phyloP scores from a whole-genome alignment of 2,329 filamentous ascomycete species.

The Verticillium zaregamsianum region DNA sequence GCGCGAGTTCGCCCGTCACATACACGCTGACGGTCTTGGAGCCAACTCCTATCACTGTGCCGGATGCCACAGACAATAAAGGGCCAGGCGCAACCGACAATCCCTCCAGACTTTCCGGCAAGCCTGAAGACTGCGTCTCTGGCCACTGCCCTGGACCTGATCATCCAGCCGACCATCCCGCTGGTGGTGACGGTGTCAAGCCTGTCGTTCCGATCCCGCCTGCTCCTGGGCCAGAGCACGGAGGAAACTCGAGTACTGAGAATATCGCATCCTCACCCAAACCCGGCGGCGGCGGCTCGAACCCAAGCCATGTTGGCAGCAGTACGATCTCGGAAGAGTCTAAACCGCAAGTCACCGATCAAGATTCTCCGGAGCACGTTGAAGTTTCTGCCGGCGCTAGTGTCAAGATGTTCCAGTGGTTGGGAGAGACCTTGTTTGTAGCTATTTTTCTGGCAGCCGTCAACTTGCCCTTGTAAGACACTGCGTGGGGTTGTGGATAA shows the following conservation, averaged over 20 bases:
- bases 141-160: not conserved
- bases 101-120: not conserved
- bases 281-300: not conserved
- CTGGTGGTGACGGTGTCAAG: not conserved
- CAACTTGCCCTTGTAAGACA: not conserved
- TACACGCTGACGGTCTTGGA: not conserved
- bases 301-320: not conserved
- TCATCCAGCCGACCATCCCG: not conserved
- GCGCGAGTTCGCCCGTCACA: not conserved
- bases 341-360: not conserved
- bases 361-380: not conserved
- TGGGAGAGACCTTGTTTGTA: not conserved
- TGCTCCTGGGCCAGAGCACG: not conserved
- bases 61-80: not conserved
- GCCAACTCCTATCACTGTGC: not conserved
- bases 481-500: too few relatives aligned
- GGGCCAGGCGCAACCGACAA: not conserved
- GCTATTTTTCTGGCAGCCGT: not conserved
- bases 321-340: not conserved
- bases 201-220: not conserved
- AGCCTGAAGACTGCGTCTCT: not conserved
- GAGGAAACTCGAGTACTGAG: not conserved
- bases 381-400: not conserved
- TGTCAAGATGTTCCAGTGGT: not conserved
- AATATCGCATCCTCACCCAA: not conserved